Conservation (phyloP, 2,329 filamentous ascomycete species). For the Chrysoporthe austroafricana region DNA sequence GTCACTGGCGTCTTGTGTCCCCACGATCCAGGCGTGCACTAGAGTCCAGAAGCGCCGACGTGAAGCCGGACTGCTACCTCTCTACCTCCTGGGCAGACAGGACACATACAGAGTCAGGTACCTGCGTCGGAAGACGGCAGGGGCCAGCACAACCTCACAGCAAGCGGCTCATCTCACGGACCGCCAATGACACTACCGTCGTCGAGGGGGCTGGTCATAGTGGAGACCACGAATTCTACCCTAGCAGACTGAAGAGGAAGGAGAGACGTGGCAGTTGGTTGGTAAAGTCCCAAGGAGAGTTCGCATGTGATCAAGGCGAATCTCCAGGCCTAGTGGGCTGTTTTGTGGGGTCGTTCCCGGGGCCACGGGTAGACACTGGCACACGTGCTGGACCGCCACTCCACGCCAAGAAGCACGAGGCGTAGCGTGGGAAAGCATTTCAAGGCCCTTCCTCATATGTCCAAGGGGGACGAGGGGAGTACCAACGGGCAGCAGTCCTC, state of each 20-base stretch:
- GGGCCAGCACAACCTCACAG: background rate
- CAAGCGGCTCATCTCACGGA: constrained; percentile 8
- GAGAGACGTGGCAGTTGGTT: constrained; percentile 6
- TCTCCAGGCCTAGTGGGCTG: background rate
- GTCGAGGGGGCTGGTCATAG: background rate
- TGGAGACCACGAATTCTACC: constrained; percentile 8
- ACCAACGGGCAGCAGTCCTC: background rate
- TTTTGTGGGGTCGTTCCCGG: constrained; percentile 1
- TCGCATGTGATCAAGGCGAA: background rate
- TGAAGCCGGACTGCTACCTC: constrained; percentile 29
- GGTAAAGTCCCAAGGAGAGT: background rate
- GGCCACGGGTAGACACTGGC: background rate
- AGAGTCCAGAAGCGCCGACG: constrained; percentile 34
- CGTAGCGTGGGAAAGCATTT: background rate
- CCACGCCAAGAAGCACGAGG: background rate
- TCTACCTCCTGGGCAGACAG: background rate
- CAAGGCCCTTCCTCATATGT: background rate
- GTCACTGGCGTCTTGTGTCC: background rate
- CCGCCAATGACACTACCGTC: constrained; percentile 18
- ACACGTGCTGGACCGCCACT: background rate
- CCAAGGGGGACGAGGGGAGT: background rate
- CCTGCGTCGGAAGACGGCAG: constrained; percentile 14
- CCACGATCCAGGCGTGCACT: constrained; percentile 20
- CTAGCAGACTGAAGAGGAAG: constrained; percentile 8
- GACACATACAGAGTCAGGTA: constrained; percentile 7